Percentiles rank a stretch among this genome's conserved stretches.
Conservation (phyloP, 257 asterid genomes). For the Knoxia roxburghii region DNA sequence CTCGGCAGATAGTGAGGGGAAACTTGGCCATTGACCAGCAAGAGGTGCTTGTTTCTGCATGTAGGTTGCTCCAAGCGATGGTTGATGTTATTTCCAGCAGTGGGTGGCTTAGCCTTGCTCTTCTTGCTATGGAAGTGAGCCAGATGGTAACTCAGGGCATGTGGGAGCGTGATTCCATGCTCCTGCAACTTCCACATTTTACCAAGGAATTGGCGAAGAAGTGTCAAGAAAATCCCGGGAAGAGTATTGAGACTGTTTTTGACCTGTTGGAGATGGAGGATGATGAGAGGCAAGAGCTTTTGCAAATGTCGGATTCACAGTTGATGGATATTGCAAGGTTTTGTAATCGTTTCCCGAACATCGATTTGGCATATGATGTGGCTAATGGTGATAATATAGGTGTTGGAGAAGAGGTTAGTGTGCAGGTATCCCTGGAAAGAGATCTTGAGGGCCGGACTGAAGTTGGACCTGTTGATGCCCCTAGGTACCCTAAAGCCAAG, state of each 20-base stretch:
- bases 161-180: constrained; percentile 42
- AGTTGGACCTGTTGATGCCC: constrained; percentile 39
- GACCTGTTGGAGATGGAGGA: constrained; percentile 42
- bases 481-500: constrained; percentile 33
- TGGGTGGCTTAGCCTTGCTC: constrained; percentile 38
- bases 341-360: constrained; percentile 37
- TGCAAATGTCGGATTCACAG: constrained; percentile 37
- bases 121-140: constrained; percentile 38
- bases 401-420: constrained; percentile 26
- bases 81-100: constrained; percentile 44
- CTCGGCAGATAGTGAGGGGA: constrained; percentile 31
- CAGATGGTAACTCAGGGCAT: constrained; percentile 44
- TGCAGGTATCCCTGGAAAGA: constrained; percentile 35
- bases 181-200: constrained; percentile 38
- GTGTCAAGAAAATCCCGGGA: constrained; percentile 37
- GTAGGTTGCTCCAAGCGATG: constrained; percentile 37
- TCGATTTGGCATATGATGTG: constrained; percentile 33
- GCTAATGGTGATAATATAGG: constrained; percentile 21
- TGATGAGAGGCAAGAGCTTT: constrained; percentile 32
- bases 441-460: constrained; percentile 36
- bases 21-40: constrained; percentile 34
- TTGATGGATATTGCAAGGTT: constrained; percentile 35
- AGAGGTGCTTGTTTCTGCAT: constrained; percentile 31
- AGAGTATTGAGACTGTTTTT: constrained; percentile 32
- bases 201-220: constrained; percentile 38